Evolutionary conservation across 140 eudicot species (phyloP), one percentile per base, ranked within the genome.

Genomic region (Flaveria floridana): DNA sequence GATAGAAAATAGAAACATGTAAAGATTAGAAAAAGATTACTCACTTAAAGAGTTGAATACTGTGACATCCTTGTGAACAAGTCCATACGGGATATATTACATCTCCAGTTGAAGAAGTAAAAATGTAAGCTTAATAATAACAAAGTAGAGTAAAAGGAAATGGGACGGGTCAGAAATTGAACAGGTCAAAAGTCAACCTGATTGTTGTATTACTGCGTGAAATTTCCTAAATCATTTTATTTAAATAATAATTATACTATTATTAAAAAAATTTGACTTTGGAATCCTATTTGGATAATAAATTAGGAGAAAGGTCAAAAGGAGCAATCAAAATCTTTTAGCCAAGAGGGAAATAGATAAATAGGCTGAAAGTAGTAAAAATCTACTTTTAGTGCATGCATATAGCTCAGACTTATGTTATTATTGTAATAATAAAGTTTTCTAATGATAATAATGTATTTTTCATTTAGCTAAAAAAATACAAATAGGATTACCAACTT

Each of bases 1-100:
- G 30, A 73, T 47, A 76, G 67, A 69, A 71, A 25, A 55, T 47
- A 76, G 66, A 75, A 68, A 65, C 63, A 71, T 23, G 37, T 25
- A 55, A 37, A 78, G 28, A 25, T 80, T 21, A 72, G 71, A 51
- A 26, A 66, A 53, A 6, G 12, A 71, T 15, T 7, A 61, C 0
- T 16, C 14, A 53, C 48, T 51, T 51, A 13, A 6, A 26, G 19
- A 62, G 68, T 26, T 25, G 3, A 2, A 8, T 10, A 56, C 0
- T 58, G 9, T 18, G 21, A 19, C 25, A 16, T 21, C 13, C 15
- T 56, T 56, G 20, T 15, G 65, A 71, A 28, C 3, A 23, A 48
- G 50, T 48, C 16, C 6, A 14, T 48, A 16, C 13, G 0, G 34
- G 30, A 9, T 26, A 51, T 51, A n/a, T 70, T 37, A 15, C 15